Evolutionary conservation across 306 rosid species (phyloP).

Genomic region (Dryas drummondii): DNA sequence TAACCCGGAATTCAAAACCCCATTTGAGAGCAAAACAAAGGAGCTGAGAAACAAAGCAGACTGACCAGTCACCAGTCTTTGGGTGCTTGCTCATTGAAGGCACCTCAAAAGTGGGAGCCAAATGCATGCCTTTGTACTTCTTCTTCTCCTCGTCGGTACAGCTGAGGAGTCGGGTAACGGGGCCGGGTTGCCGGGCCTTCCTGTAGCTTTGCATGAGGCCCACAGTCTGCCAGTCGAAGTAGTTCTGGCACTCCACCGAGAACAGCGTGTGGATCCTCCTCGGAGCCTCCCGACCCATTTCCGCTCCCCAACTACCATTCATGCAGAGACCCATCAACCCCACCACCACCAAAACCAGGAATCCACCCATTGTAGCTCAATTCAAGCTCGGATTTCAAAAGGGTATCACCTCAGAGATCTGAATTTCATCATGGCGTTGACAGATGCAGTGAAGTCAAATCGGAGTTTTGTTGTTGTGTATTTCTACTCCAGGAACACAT

Average conservation of each 20-base stretch:
- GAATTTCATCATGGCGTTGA: slow-evolving; percentile 38
- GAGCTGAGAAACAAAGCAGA: not conserved
- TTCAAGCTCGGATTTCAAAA: slow-evolving; percentile 43
- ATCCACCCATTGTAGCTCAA: slow-evolving; percentile 48
- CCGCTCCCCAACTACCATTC: slow-evolving; percentile 28
- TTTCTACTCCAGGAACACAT: not conserved
- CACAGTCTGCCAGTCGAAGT: slow-evolving; percentile 99
- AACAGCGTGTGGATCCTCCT: slow-evolving; percentile 86
- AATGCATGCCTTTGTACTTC: slow-evolving; percentile 79
- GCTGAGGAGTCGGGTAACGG: slow-evolving; percentile 86
- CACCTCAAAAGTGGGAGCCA: slow-evolving; percentile 95
- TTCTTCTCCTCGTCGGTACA: slow-evolving; percentile 93
- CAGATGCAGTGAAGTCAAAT: slow-evolving; percentile 49
- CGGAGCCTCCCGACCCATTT: slow-evolving; percentile 46
- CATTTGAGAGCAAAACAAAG: not conserved
- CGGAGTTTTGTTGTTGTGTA: not conserved
- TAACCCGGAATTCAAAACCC: slow-evolving; percentile 29
- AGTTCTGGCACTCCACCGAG: slow-evolving; percentile 97
- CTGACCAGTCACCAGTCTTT: slow-evolving; percentile 93
- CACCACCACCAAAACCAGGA: slow-evolving; percentile 31
- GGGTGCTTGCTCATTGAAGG: slow-evolving; percentile 99
- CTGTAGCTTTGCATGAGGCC: slow-evolving; percentile 82
- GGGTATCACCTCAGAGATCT: slow-evolving; percentile 51
- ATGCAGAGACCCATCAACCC: slow-evolving; percentile 33
- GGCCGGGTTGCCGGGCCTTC: slow-evolving; percentile 89